A percentile compares a stretch with the other conserved stretches of the same genome.
Conservation (phyloP, 768 basidiomycete species). For the Dictyophora rubrovolvata region DNA sequence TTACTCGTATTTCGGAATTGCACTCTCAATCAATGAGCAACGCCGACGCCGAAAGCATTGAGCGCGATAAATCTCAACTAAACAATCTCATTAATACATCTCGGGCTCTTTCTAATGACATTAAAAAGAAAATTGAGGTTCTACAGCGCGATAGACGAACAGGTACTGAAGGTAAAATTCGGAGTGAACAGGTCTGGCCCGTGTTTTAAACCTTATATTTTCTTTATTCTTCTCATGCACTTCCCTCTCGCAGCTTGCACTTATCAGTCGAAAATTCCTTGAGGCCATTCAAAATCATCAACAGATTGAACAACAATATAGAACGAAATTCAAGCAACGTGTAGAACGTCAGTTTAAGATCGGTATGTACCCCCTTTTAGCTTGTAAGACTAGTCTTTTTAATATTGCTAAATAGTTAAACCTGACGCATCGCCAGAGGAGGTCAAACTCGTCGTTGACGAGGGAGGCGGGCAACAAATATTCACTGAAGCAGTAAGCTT, state of each 20-base stretch:
- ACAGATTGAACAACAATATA: slow-evolving; percentile 60
- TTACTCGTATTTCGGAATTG: slow-evolving; percentile 56
- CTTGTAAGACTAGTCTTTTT: not conserved
- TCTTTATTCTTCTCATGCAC: not conserved
- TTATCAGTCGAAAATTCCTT: slow-evolving; percentile 59
- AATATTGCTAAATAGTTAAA: slow-evolving; percentile 44
- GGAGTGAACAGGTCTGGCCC: slow-evolving; percentile 59
- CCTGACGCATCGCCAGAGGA: slow-evolving; percentile 80
- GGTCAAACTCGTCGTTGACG: slow-evolving; percentile 59
- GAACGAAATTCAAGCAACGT: slow-evolving; percentile 51
- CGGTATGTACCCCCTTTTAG: slow-evolving; percentile 29
- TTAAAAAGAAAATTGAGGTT: slow-evolving; percentile 51
- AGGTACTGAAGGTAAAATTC: slow-evolving; percentile 50
- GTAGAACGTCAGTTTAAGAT: slow-evolving; percentile 73
- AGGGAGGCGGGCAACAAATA: slow-evolving; percentile 60
- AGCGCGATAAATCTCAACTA: slow-evolving; percentile 48
- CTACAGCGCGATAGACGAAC: slow-evolving; percentile 56
- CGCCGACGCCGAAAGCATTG: slow-evolving; percentile 57
- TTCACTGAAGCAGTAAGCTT: slow-evolving; percentile 62
- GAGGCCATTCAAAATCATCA: slow-evolving; percentile 75
- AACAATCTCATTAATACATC: slow-evolving; percentile 53
- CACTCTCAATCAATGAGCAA: slow-evolving; percentile 70
- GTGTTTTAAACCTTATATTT: not conserved
- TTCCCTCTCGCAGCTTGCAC: slow-evolving; percentile 31
- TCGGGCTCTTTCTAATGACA: slow-evolving; percentile 41